Evolutionary conservation across 495 filamentous ascomycete species (phyloP).

Genomic region (Aspergillus nanangensis): DNA sequence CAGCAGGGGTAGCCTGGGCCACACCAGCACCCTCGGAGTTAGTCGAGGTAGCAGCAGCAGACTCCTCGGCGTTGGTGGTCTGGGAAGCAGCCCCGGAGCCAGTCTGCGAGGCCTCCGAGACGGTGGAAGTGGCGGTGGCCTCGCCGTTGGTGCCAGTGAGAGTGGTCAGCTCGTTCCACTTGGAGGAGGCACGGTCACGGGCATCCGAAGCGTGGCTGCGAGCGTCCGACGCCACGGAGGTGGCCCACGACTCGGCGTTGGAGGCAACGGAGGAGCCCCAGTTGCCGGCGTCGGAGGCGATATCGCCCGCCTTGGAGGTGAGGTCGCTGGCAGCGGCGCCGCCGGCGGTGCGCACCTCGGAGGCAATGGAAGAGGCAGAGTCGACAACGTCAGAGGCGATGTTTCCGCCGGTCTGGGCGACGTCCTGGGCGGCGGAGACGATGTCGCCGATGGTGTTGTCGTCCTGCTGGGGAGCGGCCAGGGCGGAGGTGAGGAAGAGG

Average conservation of each 20-base stretch:
- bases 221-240: conserved; percentile 9
- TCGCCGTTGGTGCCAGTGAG: conserved; percentile 5
- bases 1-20: conserved; percentile 15
- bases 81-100: neutral
- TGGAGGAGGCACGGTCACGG: conserved; percentile 14
- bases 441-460: conserved; percentile 6
- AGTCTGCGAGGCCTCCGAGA: conserved; percentile 6
- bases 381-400: conserved; percentile 4
- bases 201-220: conserved; percentile 12
- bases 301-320: conserved; percentile 10
- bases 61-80: conserved; percentile 7
- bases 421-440: conserved; percentile 7
- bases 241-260: conserved; percentile 10
- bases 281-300: conserved; percentile 12
- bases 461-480: conserved; percentile 6
- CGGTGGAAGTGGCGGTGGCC: conserved; percentile 9
- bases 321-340: conserved; percentile 9
- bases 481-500: conserved; percentile 14
- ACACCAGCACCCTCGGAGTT: conserved; percentile 10
- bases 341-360: conserved; percentile 4
- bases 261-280: conserved; percentile 14
- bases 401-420: conserved; percentile 2
- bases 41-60: conserved; percentile 3
- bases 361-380: conserved; percentile 6
- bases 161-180: conserved; percentile 13